Percentiles rank a stretch among this genome's conserved stretches.
Conservation (phyloP, 495 filamentous ascomycete species). For the Pyrenopolyporus hunteri region DNA sequence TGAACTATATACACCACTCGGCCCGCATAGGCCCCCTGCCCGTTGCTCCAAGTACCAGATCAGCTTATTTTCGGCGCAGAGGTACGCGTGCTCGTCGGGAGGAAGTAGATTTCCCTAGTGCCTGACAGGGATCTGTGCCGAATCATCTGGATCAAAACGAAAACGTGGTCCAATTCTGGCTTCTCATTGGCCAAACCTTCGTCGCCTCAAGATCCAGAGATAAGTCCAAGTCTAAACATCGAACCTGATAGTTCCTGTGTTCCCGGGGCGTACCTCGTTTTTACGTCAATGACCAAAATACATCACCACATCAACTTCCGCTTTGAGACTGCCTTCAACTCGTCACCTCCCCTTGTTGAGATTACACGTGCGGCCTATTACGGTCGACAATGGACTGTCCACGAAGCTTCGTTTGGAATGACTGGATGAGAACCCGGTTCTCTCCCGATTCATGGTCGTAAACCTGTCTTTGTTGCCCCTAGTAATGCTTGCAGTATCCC, state of each 20-base stretch:
- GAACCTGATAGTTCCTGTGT: slow-evolving; percentile 9
- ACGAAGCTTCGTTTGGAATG: slow-evolving; percentile 10
- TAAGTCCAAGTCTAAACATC: not conserved
- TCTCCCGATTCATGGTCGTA: slow-evolving; percentile 10
- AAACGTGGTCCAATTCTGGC: slow-evolving; percentile 30
- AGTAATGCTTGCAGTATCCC: too few species aligned
- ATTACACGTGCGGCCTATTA: slow-evolving; percentile 12
- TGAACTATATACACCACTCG: too few species aligned
- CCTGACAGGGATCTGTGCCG: slow-evolving; percentile 27
- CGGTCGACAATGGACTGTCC: slow-evolving; percentile 10
- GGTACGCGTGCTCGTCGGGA: slow-evolving; percentile 20
- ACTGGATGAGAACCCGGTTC: slow-evolving; percentile 5
- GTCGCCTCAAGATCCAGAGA: slow-evolving; percentile 24
- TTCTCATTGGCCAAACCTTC: slow-evolving; percentile 27
- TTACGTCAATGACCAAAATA: slow-evolving; percentile 29
- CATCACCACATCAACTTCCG: slow-evolving; percentile 17
- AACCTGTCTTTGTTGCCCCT: not conserved
- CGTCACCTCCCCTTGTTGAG: not conserved
- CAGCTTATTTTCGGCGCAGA: not conserved
- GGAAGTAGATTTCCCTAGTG: slow-evolving; percentile 6
- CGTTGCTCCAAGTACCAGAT: slow-evolving; percentile 3
- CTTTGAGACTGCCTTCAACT: slow-evolving; percentile 8
- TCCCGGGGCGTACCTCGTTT: not conserved
- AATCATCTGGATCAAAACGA: slow-evolving; percentile 29
- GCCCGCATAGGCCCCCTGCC: slow-evolving; percentile 19